Evolutionary conservation across 495 filamentous ascomycete species (phyloP).

Genomic region (Xanthoparmelia taractica): DNA sequence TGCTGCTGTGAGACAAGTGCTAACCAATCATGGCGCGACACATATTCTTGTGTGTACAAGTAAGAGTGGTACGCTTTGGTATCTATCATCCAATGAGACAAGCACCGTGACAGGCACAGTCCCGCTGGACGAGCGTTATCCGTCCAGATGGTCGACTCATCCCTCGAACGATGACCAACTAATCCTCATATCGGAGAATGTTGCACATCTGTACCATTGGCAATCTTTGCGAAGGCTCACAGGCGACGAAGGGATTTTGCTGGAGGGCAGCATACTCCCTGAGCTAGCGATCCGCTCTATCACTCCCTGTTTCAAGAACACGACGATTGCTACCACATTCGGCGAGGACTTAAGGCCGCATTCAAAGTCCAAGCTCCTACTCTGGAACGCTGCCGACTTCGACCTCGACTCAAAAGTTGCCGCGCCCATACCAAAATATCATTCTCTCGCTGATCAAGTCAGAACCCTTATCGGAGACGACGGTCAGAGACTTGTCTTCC

Average conservation of each 20-base stretch:
- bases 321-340: slow-evolving; percentile 16
- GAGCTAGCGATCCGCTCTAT: slow-evolving; percentile 24
- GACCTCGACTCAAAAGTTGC: neutral
- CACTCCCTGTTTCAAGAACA: slow-evolving; percentile 16
- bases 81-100: neutral
- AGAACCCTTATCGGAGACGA: slow-evolving; percentile 18
- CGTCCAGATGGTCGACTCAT: slow-evolving; percentile 16
- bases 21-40: slow-evolving; percentile 3
- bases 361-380: slow-evolving; percentile 19
- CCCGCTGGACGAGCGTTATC: slow-evolving; percentile 1
- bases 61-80: slow-evolving; percentile 12
- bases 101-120: neutral
- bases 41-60: slow-evolving; percentile 16
- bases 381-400: slow-evolving; percentile 22
- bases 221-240: slow-evolving; percentile 13
- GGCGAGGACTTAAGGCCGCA: slow-evolving; percentile 3
- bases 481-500: slow-evolving; percentile 21
- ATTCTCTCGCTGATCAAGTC: slow-evolving; percentile 20
- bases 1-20: slow-evolving; percentile 13
- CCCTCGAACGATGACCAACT: slow-evolving; percentile 11
- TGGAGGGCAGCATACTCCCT: slow-evolving; percentile 18
- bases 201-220: slow-evolving; percentile 23
- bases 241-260: slow-evolving; percentile 8
- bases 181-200: slow-evolving; percentile 16
- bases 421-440: slow-evolving; percentile 14